Evolutionary conservation across 306 rosid genomes (phyloP).

Genomic region (Psophocarpus tetragonolobus): DNA sequence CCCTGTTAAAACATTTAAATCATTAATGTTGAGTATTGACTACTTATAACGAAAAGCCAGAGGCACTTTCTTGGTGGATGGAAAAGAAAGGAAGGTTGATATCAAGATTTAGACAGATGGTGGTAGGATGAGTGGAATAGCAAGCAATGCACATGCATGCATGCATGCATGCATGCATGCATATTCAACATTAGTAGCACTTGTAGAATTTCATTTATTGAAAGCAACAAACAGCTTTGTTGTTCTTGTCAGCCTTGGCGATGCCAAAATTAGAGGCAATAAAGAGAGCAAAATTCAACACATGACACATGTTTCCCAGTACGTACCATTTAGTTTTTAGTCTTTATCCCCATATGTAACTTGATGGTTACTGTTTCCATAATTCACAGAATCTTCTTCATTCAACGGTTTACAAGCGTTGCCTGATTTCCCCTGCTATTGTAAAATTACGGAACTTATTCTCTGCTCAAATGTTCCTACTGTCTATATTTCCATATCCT

Average conservation of each 20-base stretch:
- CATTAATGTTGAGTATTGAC: background rate
- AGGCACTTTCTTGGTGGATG: background rate
- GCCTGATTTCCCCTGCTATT: background rate
- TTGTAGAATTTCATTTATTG: constrained; percentile 27
- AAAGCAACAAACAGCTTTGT: constrained; percentile 27
- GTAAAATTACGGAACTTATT: constrained; percentile 35
- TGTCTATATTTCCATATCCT: background rate
- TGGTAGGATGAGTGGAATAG: background rate
- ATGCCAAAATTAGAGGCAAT: background rate
- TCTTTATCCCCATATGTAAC: background rate
- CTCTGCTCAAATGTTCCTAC: constrained; percentile 4
- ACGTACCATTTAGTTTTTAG: background rate
- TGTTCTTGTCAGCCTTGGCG: constrained; percentile 19
- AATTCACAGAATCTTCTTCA: background rate
- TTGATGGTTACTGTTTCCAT: background rate
- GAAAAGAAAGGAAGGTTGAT: constrained; percentile 12
- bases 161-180: constrained; percentile 4
- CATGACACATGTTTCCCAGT: background rate
- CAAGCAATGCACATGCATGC: background rate
- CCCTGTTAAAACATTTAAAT: too few relatives aligned
- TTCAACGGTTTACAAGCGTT: constrained; percentile 2
- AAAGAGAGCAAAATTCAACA: background rate
- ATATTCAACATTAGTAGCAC: background rate
- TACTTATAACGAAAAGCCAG: background rate
- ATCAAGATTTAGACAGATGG: background rate